phyloP scores from a whole-genome alignment of 2,329 filamentous ascomycete genomes.

The Xenoacremonium recifei region DNA sequence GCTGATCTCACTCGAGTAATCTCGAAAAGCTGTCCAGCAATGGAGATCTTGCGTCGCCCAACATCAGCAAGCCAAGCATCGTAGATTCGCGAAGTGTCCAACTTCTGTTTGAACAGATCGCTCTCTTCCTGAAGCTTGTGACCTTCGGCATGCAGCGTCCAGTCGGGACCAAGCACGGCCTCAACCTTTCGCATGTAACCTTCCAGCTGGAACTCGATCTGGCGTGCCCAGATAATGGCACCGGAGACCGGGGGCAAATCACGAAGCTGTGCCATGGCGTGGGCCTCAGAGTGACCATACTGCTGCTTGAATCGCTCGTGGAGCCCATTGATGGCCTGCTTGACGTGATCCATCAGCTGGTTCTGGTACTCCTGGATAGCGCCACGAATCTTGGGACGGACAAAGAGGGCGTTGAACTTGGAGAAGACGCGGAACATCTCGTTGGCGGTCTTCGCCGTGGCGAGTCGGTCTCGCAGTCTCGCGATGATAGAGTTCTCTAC shows the following conservation, averaged over 20 bases:
- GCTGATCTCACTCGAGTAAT: slow-evolving; percentile 87
- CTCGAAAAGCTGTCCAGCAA: slow-evolving; percentile 87
- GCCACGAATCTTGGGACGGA: slow-evolving; percentile 97
- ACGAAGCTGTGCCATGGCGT: slow-evolving; percentile 95
- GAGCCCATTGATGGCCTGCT: slow-evolving; percentile 87
- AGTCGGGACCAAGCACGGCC: slow-evolving; percentile 90
- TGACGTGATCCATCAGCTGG: slow-evolving; percentile 96
- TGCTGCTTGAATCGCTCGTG: slow-evolving; percentile 99
- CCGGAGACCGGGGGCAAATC: slow-evolving; percentile 95
- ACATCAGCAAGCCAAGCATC: slow-evolving; percentile 95
- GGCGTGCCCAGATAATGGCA: slow-evolving; percentile 94
- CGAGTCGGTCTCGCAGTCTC: slow-evolving; percentile 83
- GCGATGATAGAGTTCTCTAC: slow-evolving; percentile 99
- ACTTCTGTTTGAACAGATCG: slow-evolving; percentile 90
- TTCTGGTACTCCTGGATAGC: slow-evolving; percentile 98
- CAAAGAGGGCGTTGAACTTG: slow-evolving; percentile 98
- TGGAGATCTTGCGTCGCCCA: slow-evolving; percentile 82
- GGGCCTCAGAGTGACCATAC: slow-evolving; percentile 96
- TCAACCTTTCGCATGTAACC: slow-evolving; percentile 99
- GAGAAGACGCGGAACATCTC: slow-evolving; percentile 99
- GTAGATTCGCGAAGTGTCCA: slow-evolving; percentile 91
- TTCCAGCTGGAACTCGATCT: slow-evolving; percentile 94
- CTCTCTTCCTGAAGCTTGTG: slow-evolving; percentile 92
- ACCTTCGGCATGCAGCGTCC: slow-evolving; percentile 91
- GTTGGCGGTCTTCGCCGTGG: slow-evolving; percentile 93